Base-by-base conservation (phyloP, 768 basidiomycete genomes). In the Russula griseocarnosa region DNA sequence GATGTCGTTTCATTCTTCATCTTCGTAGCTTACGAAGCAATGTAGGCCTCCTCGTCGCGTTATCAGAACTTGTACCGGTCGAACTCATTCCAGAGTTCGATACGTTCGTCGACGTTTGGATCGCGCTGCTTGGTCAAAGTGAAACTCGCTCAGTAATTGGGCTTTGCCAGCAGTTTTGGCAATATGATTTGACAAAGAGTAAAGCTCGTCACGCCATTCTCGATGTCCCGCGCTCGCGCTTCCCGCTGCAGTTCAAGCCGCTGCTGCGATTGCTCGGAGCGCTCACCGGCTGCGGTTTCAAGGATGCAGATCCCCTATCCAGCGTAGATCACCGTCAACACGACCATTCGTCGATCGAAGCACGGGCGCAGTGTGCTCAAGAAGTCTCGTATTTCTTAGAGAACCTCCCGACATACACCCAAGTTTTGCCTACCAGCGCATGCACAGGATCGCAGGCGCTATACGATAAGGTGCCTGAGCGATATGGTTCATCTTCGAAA, bases 111-210 rank as follows among this genome's bases (percentile, higher is more conserved):
- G 84, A 91, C 58, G 83, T 89, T 10, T 92, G 91, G 88, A 82
- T 88, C 56, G 82, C 86, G 0, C 77, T 96, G 18, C 92, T 88
- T 62, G 91, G 92, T 7, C 81, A 88, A 28, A 90, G 88, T 68
- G 86, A 85, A 77, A 73, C 76, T 72, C 71, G 75, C 62, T 83
- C 90, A 32, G 79, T 89, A 28, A 78, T 82, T 13, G 83, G 83
- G 3, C 85, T 96, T 63, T 89, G 87, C 67, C 77, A 81, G 6
- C 91, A 94, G 68, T 95, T 85, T 73, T 98, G 94, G 93, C 79
- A 85, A 58, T 79, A 77, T 1, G 92, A 94, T 70, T 90, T 86
- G 84, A 76, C 83, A 44, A 78, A 81, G 42, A 84, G 84, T 53
- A 79, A 81, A 4, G 76, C 86, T 22, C 88, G 93, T 34, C 83